Conservation (phyloP, 148 eudicot genomes). For the Rheum nobile region DNA sequence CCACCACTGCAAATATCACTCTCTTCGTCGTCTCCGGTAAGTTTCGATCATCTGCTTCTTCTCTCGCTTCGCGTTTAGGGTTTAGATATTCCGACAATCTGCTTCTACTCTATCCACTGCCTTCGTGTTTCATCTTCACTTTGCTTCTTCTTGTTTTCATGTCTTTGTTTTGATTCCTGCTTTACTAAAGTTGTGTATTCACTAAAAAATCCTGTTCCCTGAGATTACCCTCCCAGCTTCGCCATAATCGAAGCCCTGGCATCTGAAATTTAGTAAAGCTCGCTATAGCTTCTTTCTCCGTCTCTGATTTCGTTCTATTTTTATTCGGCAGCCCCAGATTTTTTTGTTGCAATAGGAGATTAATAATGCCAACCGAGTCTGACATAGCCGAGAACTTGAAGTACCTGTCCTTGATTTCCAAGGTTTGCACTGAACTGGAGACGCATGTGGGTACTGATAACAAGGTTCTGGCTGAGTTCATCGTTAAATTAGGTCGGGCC, state of each 20-base stretch:
- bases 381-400: constrained; percentile 32
- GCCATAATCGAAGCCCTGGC: not conserved
- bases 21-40: not conserved
- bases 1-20: not conserved
- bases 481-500: constrained; percentile 44
- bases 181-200: not conserved
- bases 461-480: constrained; percentile 69
- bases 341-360: not conserved
- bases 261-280: not conserved
- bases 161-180: not conserved
- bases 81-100: not conserved
- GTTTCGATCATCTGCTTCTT: not conserved
- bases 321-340: not conserved
- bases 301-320: not conserved
- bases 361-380: not conserved
- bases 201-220: not conserved
- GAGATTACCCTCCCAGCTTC: not conserved
- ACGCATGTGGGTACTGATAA: constrained; percentile 60
- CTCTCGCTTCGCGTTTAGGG: not conserved
- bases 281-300: not conserved
- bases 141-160: not conserved
- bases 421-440: constrained; percentile 77
- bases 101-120: not conserved
- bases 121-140: not conserved
- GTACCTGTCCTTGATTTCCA: constrained; percentile 61